Evolutionary conservation across 306 rosid species (phyloP).

Genomic region (Citrullus mucosospermus): DNA sequence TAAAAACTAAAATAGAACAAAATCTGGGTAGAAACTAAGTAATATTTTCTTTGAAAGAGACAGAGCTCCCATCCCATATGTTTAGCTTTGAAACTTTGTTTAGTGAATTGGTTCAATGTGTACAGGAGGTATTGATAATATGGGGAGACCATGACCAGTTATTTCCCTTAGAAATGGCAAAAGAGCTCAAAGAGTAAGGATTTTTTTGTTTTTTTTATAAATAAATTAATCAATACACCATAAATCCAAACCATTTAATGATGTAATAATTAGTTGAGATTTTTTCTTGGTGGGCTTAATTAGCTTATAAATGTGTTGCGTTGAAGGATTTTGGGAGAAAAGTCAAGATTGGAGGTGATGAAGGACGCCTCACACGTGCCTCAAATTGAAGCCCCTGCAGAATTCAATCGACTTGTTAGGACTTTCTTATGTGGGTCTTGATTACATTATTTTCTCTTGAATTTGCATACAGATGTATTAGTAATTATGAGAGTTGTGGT

Average conservation of each 20-base stretch:
- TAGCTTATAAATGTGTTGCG: background rate
- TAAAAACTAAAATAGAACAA: too few species aligned
- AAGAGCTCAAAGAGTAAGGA: slow-evolving; percentile 54
- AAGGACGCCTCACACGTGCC: slow-evolving; percentile 70
- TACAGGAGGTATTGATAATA: slow-evolving; percentile 60
- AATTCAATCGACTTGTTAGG: slow-evolving; percentile 50
- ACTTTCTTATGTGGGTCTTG: slow-evolving; percentile 27
- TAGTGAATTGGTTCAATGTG: background rate
- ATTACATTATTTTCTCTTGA: background rate
- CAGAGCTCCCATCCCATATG: too few species aligned
- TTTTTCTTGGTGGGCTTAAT: background rate
- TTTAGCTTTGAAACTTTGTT: background rate
- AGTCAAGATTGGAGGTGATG: slow-evolving; percentile 51
- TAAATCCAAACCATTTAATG: background rate
- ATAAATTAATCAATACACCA: background rate
- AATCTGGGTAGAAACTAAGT: too few species aligned
- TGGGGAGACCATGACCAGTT: slow-evolving; percentile 77
- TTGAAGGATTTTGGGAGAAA: slow-evolving; percentile 52
- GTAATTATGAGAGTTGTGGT: too few species aligned
- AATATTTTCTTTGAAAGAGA: too few species aligned
- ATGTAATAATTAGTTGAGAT: background rate
- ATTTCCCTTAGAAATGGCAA: slow-evolving; percentile 61
- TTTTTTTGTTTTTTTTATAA: background rate
- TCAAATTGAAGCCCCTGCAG: slow-evolving; percentile 42
- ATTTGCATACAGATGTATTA: too few species aligned